phyloP scores from a whole-genome alignment of 371 early-diverging fungal species.

The Mortierella sp. region DNA sequence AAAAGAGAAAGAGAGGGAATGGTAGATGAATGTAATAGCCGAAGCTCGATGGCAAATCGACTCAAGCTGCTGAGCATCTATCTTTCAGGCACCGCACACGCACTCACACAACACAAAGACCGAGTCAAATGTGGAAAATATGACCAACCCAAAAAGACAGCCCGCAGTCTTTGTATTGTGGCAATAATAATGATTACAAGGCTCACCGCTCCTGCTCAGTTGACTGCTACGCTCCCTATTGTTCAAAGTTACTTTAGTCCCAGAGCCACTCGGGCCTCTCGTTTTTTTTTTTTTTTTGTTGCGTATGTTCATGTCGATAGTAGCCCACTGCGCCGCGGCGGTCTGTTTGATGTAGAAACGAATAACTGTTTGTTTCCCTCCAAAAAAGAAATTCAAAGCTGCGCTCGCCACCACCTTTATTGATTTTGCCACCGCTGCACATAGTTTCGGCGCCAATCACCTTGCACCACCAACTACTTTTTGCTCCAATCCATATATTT shows the following conservation, averaged over 20 bases:
- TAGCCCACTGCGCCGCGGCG: neutral
- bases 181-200: neutral
- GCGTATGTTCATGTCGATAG: neutral
- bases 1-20: conserved; percentile 6
- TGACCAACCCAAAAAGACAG: neutral
- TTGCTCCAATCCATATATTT: neutral
- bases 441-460: neutral
- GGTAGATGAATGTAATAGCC: conserved; percentile 5
- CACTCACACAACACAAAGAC: neutral
- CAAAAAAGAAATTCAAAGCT: neutral
- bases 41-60: neutral
- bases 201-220: conserved; percentile 2
- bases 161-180: neutral
- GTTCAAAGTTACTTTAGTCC: neutral
- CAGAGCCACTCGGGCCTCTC: neutral
- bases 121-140: conserved; percentile 5
- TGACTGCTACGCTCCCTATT: neutral
- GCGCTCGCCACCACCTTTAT: conserved; percentile 5
- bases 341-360: neutral
- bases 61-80: neutral
- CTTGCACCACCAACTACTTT: neutral
- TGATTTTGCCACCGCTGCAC: conserved; percentile 3
- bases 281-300: neutral
- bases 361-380: neutral
- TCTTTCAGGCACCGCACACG: neutral